Evolutionary conservation across 495 filamentous ascomycete genomes (phyloP), one percentile per base, ranked within the genome.

Genomic region (Sporormia fimetaria): DNA sequence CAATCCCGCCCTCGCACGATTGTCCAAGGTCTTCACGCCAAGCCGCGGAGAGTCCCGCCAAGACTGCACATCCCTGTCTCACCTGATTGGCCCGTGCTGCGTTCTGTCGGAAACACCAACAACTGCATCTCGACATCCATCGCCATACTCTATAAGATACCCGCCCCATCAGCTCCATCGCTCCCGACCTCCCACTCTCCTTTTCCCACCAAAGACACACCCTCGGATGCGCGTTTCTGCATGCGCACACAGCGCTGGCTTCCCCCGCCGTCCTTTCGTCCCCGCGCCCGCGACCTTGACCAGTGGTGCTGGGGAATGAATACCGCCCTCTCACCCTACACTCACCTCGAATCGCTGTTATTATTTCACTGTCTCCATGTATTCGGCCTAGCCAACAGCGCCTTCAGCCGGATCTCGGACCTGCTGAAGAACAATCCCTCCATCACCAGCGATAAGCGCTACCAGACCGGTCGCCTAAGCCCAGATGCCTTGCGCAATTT

Each of bases 291-390:
- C 37, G 43, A 37, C 32, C 25, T 33, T 40, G 21, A 23, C 49
- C 44, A 44, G 33, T 41, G 44, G 41, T 38, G 22, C 40, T 47
- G 58, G 58, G 47, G 42, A 43, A 48, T 50, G 41, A 49, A 37
- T 54, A 45, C 46, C 42, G 39, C 31, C 61, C 59, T 75, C 58
- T 69, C 70, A 49, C 62, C 71, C 48, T 87, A 87, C 63, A 88
- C 86, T 45, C 79, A 80, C 37, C 80, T 94, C 65, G 88, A 95
- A 69, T 77, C 74, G 23, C 71, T 95, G 14, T 72, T 95, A 40
- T 74, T 98, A 47, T 90, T 94, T 63, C 86, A 92, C 61, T 78
- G 80, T 7, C 74, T 98, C 32, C 71, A 73, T 33, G 60, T 70
- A 26, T 69, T 77, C 57, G 81, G 82, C 53, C 63, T 73, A 41